These are phyloP conservation scores for Celoporthe dispersa DNA, from an alignment of 2,329 filamentous ascomycete species.

Conservation along the genomic window DNA sequence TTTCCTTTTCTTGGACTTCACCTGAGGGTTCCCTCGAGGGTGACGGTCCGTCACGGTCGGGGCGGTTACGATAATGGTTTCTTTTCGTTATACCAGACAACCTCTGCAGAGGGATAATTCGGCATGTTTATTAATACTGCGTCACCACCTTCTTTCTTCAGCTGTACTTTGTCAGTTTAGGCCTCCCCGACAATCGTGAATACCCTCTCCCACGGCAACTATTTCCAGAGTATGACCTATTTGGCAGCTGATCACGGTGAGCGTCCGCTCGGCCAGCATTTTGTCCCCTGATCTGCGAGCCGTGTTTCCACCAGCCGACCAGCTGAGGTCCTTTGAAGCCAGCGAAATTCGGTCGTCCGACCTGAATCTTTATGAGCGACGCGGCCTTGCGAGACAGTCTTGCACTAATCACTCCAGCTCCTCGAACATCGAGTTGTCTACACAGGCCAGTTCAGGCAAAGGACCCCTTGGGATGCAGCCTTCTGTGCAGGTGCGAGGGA, in stretches of 20 bases:
- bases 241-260: background rate
- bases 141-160: slow-evolving; percentile 27
- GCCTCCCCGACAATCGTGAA: slow-evolving; percentile 28
- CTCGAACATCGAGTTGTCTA: background rate
- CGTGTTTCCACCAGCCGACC: background rate
- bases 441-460: background rate
- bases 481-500: background rate
- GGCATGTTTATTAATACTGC: slow-evolving; percentile 31
- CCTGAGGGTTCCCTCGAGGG: slow-evolving; percentile 12
- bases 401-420: too few relatives aligned
- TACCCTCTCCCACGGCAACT: slow-evolving; percentile 25
- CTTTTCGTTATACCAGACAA: slow-evolving; percentile 33
- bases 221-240: background rate
- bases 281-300: background rate
- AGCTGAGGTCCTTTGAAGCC: background rate
- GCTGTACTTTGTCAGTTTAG: slow-evolving; percentile 29
- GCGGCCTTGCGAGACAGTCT: too few relatives aligned
- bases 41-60: slow-evolving; percentile 15
- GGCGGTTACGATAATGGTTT: slow-evolving; percentile 34
- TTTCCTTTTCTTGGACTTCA: slow-evolving; percentile 7
- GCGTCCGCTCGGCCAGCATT: background rate
- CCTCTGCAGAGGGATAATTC: slow-evolving; percentile 30
- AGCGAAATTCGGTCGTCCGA: too few relatives aligned
- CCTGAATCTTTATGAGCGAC: too few relatives aligned
- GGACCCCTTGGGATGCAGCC: background rate